A percentile compares a stretch with the other conserved stretches of the same genome.
Conservation (phyloP, 306 rosid species). For the Betula pendula region DNA sequence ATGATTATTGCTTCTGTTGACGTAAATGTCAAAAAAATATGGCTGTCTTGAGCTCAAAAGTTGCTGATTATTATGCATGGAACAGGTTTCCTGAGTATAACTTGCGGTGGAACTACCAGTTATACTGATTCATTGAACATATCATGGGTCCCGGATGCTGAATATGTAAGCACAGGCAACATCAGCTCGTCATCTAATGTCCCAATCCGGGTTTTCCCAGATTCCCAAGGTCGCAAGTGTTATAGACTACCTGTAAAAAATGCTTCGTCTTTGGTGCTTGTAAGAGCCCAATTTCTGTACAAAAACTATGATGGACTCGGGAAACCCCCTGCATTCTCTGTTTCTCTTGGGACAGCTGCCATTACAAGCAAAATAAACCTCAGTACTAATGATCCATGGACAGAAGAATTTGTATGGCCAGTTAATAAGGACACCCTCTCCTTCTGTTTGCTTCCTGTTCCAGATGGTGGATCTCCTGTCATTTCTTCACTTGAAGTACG, state of each 20-base stretch:
- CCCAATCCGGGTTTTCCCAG: slow-evolving; percentile 62
- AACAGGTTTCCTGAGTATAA: slow-evolving; percentile 84
- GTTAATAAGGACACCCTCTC: slow-evolving; percentile 50
- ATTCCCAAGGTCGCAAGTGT: slow-evolving; percentile 46
- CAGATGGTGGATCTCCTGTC: slow-evolving; percentile 61
- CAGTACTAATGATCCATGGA: slow-evolving; percentile 63
- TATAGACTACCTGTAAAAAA: slow-evolving; percentile 55
- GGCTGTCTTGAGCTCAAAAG: neutral
- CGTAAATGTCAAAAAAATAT: slow-evolving; percentile 6
- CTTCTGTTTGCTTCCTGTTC: slow-evolving; percentile 60
- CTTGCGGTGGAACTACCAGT: slow-evolving; percentile 77
- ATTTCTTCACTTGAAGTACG: slow-evolving; percentile 79
- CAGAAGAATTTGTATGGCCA: slow-evolving; percentile 80
- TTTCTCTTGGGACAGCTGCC: slow-evolving; percentile 84
- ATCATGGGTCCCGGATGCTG: slow-evolving; percentile 72
- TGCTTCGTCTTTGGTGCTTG: slow-evolving; percentile 59
- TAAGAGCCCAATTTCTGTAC: slow-evolving; percentile 74
- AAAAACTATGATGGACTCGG: slow-evolving; percentile 72
- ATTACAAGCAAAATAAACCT: slow-evolving; percentile 55
- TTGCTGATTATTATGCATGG: slow-evolving; percentile 28
- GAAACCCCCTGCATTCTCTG: slow-evolving; percentile 70
- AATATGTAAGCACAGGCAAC: slow-evolving; percentile 60
- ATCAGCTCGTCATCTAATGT: slow-evolving; percentile 34
- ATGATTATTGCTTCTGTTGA: slow-evolving; percentile 1
- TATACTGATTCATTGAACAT: slow-evolving; percentile 61